Evolutionary conservation across 129 eudicot species (phyloP).

Genomic region (Helianthus annuus): HanXRQr2.0-SUNRISE NC_035447.2:61827465-61827964

Average conservation of each 20-base stretch:
- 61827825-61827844: slow-evolving; percentile 68
- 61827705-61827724: slow-evolving; percentile 83
- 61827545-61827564: slow-evolving; percentile 49
- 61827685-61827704: slow-evolving; percentile 68
- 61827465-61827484: too few relatives aligned
- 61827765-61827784: slow-evolving; percentile 77
- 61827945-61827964: neutral
- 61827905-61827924: neutral
- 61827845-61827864: slow-evolving; percentile 84
- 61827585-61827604: slow-evolving; percentile 58
- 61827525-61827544: slow-evolving; percentile 25
- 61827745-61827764: slow-evolving; percentile 80
- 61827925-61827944: neutral
- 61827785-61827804: slow-evolving; percentile 90
- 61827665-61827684: slow-evolving; percentile 52
- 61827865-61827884: slow-evolving; percentile 81
- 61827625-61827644: slow-evolving; percentile 72
- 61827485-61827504: slow-evolving; percentile 28
- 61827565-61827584: slow-evolving; percentile 48
- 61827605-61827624: slow-evolving; percentile 82
- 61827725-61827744: too few relatives aligned
- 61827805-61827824: slow-evolving; percentile 48
- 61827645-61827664: too few relatives aligned
- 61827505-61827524: slow-evolving; percentile 23
- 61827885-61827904: slow-evolving; percentile 72